phyloP scores from a whole-genome alignment of 768 basidiomycete species.

The Tephrocybe sp. region DNA sequence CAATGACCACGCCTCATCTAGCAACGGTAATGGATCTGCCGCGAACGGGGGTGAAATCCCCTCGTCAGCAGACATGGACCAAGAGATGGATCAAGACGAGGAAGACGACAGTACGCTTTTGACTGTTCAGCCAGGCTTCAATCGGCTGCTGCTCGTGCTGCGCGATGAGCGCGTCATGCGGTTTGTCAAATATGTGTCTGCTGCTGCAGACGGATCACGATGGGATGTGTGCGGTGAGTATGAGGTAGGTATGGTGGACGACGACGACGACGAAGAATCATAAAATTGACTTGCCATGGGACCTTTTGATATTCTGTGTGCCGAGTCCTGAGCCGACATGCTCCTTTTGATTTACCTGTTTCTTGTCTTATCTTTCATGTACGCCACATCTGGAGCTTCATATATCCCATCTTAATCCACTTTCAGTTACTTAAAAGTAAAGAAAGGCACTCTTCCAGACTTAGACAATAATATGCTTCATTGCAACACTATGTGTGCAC shows the following conservation, averaged over 20 bases:
- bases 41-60: constrained; percentile 16
- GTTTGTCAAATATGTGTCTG: constrained; percentile 94
- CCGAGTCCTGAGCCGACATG: background rate
- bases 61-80: constrained; percentile 36
- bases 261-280: constrained; percentile 34
- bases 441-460: no score
- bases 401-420: no score
- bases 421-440: no score
- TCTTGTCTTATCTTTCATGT: no score
- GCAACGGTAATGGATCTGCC: background rate
- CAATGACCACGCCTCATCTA: constrained; percentile 2
- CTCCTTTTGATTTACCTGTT: no score
- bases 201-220: constrained; percentile 83
- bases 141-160: constrained; percentile 83
- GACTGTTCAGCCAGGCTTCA: constrained; percentile 88
- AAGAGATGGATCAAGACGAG: constrained; percentile 51
- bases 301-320: background rate
- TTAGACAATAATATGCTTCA: no score
- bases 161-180: constrained; percentile 92
- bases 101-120: constrained; percentile 81
- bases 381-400: no score
- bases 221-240: constrained; percentile 96
- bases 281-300: background rate
- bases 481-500: no score
- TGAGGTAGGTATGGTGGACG: constrained; percentile 79